Conservation (phyloP, 164 flowering plant genomes). For the Aristolochia contorta region DNA sequence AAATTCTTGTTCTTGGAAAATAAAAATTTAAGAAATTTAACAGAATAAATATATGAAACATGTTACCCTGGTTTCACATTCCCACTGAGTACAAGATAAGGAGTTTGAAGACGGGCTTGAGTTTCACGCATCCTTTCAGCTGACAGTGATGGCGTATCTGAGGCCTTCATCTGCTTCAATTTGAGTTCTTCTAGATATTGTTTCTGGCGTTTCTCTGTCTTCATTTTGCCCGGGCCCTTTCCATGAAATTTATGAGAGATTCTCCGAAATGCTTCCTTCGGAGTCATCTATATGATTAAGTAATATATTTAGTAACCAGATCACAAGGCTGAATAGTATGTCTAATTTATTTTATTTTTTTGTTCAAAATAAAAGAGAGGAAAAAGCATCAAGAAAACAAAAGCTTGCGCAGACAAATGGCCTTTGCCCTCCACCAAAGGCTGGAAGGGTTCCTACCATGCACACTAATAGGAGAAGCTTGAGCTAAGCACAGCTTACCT, state of each 20-base stretch:
- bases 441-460: no score
- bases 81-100: conserved; percentile 92
- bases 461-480: no score
- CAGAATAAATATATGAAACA: not conserved
- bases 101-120: conserved; percentile 63
- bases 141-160: conserved; percentile 88
- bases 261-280: conserved; percentile 86
- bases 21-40: not conserved
- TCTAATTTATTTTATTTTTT: no score
- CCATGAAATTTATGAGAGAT: conserved; percentile 96
- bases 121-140: conserved; percentile 96
- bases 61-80: conserved; percentile 86
- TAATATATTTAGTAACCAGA: no score
- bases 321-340: no score
- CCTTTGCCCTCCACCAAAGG: no score
- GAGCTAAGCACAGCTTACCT: no score
- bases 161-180: conserved; percentile 89
- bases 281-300: conserved; percentile 51
- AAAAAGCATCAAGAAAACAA: not conserved
- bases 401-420: no score
- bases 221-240: conserved; percentile 95
- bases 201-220: conserved; percentile 85
- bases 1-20: not conserved
- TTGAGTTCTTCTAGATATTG: conserved; percentile 81
- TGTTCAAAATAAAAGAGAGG: conserved; percentile 2